These are phyloP conservation scores for Naganishia vishniacii DNA, from an alignment of 768 basidiomycete species.

Conservation along the genomic window DNA sequence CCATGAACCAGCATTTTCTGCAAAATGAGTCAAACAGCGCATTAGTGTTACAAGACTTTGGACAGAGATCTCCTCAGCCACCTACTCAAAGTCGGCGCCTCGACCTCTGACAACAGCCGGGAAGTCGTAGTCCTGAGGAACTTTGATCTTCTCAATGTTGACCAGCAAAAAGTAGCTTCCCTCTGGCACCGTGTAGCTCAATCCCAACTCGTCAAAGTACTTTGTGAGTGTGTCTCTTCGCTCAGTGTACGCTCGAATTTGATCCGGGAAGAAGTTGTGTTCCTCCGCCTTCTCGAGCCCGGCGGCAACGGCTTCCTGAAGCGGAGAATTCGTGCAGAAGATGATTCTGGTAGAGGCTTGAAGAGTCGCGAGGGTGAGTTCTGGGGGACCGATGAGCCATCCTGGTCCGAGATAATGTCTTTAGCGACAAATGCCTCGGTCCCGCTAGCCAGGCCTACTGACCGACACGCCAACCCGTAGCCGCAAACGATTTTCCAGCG, in stretches of 20 bases:
- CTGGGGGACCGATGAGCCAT: slow-evolving; percentile 83
- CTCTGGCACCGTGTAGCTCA: slow-evolving; percentile 80
- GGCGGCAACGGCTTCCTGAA: slow-evolving; percentile 88
- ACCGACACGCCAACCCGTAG: slow-evolving; percentile 87
- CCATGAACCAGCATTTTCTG: slow-evolving; percentile 94
- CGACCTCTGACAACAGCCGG: slow-evolving; percentile 68
- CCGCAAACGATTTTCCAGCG: slow-evolving; percentile 97
- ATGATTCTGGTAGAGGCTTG: slow-evolving; percentile 90
- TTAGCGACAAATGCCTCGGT: not conserved
- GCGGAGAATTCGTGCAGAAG: slow-evolving; percentile 87
- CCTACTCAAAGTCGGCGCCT: slow-evolving; percentile 79
- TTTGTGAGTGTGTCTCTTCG: slow-evolving; percentile 67
- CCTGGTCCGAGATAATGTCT: slow-evolving; percentile 50
- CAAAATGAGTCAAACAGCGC: slow-evolving; percentile 11
- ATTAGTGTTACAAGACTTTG: too few relatives aligned
- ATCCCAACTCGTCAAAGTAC: slow-evolving; percentile 74
- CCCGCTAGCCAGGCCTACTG: slow-evolving; percentile 9
- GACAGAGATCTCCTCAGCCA: not conserved
- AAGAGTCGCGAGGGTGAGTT: slow-evolving; percentile 76
- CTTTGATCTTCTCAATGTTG: slow-evolving; percentile 55
- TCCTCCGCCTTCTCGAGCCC: slow-evolving; percentile 74
- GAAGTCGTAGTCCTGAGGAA: slow-evolving; percentile 79
- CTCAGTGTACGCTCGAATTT: slow-evolving; percentile 71
- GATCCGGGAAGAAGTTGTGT: slow-evolving; percentile 70
- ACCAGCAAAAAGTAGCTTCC: slow-evolving; percentile 83